Base-by-base conservation (phyloP, 805 yeast genomes). In the Cyberlindnera bimundalis region DNA sequence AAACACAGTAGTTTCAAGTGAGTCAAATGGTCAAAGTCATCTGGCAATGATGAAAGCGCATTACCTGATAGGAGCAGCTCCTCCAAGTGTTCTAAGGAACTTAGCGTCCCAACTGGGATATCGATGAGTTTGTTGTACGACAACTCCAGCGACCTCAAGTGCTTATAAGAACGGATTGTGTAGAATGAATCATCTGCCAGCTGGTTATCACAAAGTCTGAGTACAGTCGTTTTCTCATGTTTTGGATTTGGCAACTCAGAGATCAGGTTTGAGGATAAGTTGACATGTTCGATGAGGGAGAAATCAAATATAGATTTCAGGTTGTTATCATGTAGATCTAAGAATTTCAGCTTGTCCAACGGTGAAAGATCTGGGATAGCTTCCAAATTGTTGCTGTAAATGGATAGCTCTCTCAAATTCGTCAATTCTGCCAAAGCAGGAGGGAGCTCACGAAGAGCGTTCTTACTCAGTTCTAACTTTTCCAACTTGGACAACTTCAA, bases 261-360 rank as follows among this genome's bases (percentile, higher is more conserved):
- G 16, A 57, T 50, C 48, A 81, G 67, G 52, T 88, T 88, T 0
- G 95, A 84, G 0, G 95, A 79, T 1, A 83, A 70, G 60, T 88
- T 88, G 47, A 88, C 66, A 5, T 64, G 60, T 16, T 78, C 83
- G 11, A 56, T 34, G 29, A 41, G 43, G 2, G 60, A 57, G 18
- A 51, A 33, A 21, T 73, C 72, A 0, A 88, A 85, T 21, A 91
- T 65, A 7, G 66, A 59, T 49, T 86, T 81, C 50, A 91, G 68
- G 55, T 89, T 89, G 62, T 91, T 91, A 31, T 85, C 77, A 62
- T 91, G 96, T 31, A 88, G 64, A 60, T 91, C 96, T 41, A 91
- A 67, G 33, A 73, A 68, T 52, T 74, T 79, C 47, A 91, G 69
- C 23, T 76, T 72, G 4, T 68, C 62, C 41, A 90, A 68, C 13